Evolutionary conservation across 1,139 yeast genomes (phyloP), one percentile per base, ranked within the genome.

Genomic region (Maudiozyma humilis): DNA sequence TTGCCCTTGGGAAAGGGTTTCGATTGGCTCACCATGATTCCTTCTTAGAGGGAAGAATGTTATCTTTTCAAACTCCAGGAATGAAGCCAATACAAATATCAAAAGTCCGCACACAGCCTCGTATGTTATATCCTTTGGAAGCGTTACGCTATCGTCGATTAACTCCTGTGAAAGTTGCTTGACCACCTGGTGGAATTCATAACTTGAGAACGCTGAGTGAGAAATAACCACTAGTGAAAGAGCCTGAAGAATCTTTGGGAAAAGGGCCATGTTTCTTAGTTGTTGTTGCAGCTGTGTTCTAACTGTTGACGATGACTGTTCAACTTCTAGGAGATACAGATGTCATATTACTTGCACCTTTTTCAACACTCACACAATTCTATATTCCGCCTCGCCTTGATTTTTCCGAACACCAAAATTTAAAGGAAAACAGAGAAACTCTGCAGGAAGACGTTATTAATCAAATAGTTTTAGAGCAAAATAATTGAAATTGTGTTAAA

Each of bases 181-280:
- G 16, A 50, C 29, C 14, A 59, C 38, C 38, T 54, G 60, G 40
- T 59, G 55, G 40, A 57, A 63, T 45, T 62, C 65, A 43, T 58
- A 60, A 27, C 64, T 59, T 5, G 65, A 60, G 38, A 56, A 60
- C 1, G 59, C 65, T 4, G 65, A 50, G 46, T 63, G 66, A 3
- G 59, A 30, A 13, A 63, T 42, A 31, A 55, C 60, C 18, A 58
- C 17, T 3, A 53, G 20, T 27, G 64, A 50, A 18, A 58, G 38
- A 3, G 44, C 12, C 13, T 50, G 44, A 5, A 59, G 36, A 15
- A 46, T 30, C 40, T 55, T 57, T 1, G 60, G 51, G 17, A 49
- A 17, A 13, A 55, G 29, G 8, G 53, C 42, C 36, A 32, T 40
- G 2, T 36, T 17, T 18, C 10, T 6, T 6, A 10, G 10, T 6